Evolutionary conservation across 441 rosid genomes (phyloP).

Genomic region (Bruguiera hainesii): DNA sequence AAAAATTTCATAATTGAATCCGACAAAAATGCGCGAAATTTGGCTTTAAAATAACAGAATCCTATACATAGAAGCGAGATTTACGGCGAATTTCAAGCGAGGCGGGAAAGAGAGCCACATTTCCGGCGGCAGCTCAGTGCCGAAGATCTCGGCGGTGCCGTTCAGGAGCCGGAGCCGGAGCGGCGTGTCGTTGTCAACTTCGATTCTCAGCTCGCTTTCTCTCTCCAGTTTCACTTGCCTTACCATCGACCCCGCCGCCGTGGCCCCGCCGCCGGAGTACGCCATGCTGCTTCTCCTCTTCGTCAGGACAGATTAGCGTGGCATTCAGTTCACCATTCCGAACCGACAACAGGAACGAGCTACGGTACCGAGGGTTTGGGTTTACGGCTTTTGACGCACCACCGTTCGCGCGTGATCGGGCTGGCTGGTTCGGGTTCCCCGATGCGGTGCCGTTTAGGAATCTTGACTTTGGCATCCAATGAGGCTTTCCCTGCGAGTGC

Average conservation of each 20-base stretch:
- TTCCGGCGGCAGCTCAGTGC: constrained; percentile 84
- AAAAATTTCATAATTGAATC: not conserved
- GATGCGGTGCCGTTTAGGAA: too few species aligned
- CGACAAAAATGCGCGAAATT: not conserved
- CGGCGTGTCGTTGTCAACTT: constrained; percentile 63
- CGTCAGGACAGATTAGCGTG: not conserved
- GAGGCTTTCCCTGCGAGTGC: too few species aligned
- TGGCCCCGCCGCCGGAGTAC: constrained; percentile 22
- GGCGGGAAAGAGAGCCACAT: constrained; percentile 90
- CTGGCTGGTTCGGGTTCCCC: too few species aligned
- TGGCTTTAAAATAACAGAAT: not conserved
- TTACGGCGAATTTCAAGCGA: constrained; percentile 78
- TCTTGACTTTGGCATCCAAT: too few species aligned
- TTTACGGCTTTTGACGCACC: too few species aligned
- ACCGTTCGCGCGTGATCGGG: too few species aligned
- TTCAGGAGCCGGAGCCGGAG: constrained; percentile 69
- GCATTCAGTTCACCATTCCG: too few species aligned
- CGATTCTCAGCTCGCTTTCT: constrained; percentile 86
- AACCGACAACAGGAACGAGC: too few species aligned
- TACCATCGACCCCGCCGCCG: constrained; percentile 31
- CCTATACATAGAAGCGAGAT: not conserved
- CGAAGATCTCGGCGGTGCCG: constrained; percentile 85
- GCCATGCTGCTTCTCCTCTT: not conserved
- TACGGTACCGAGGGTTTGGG: too few species aligned
- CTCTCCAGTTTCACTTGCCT: constrained; percentile 79